These are phyloP conservation scores for Neofusicoccum laricinum DNA, from an alignment of 2,329 filamentous ascomycete genomes.

Conservation along the genomic window DNA sequence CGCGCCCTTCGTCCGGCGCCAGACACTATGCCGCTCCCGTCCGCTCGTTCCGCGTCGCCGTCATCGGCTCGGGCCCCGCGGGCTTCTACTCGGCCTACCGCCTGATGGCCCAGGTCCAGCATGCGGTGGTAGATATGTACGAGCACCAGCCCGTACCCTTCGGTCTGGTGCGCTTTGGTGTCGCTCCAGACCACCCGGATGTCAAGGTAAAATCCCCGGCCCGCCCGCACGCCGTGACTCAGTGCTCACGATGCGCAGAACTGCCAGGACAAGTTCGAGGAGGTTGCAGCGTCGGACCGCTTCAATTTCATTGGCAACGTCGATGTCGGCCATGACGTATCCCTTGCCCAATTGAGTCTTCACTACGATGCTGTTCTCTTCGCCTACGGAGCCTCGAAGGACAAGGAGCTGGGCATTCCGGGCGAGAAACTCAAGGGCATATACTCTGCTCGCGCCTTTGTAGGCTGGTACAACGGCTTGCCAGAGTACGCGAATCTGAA, in stretches of 20 bases:
- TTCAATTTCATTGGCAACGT: constrained; percentile 94
- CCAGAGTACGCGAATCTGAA: constrained; percentile 72
- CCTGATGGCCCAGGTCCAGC: constrained; percentile 70
- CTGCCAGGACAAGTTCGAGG: constrained; percentile 88
- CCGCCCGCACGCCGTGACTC: background rate
- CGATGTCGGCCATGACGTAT: constrained; percentile 68
- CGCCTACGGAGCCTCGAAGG: constrained; percentile 85
- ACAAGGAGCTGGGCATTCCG: constrained; percentile 73
- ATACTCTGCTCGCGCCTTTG: constrained; percentile 86
- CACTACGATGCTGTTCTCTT: constrained; percentile 93
- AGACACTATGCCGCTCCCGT: constrained; percentile 1
- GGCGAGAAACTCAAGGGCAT: constrained; percentile 78
- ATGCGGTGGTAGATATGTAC: constrained; percentile 88
- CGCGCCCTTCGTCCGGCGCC: background rate
- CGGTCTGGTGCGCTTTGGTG: constrained; percentile 87
- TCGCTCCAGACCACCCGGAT: constrained; percentile 97
- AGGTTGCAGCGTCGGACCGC: constrained; percentile 75
- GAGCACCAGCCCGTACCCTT: constrained; percentile 90
- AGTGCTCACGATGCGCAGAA: constrained; percentile 57
- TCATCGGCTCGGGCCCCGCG: constrained; percentile 90
- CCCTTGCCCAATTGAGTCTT: constrained; percentile 65
- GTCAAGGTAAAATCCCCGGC: constrained; percentile 68
- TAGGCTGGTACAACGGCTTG: constrained; percentile 97
- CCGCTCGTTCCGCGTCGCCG: constrained; percentile 70
- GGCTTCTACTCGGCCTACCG: constrained; percentile 93